phyloP scores from a whole-genome alignment of 2,329 filamentous ascomycete genomes.

The Fusarium tupiense region DNA sequence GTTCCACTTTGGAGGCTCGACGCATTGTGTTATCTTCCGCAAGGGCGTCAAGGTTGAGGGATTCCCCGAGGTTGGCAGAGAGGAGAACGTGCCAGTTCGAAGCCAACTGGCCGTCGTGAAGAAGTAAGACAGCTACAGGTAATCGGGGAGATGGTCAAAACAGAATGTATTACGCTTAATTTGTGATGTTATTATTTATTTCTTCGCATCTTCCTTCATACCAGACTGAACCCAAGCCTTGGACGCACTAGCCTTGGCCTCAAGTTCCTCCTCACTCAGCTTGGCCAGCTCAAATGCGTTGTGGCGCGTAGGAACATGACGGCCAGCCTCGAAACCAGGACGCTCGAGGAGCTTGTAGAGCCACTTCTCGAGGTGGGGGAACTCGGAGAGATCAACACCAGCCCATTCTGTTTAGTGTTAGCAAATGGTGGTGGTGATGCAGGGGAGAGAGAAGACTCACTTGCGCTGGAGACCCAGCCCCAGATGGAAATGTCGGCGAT shows the following conservation, averaged over 20 bases:
- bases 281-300: conserved; percentile 63
- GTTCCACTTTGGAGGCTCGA: conserved; percentile 83
- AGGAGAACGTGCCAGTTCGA: conserved; percentile 53
- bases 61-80: conserved; percentile 48
- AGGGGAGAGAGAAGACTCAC: conserved; percentile 46
- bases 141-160: not conserved
- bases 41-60: conserved; percentile 60
- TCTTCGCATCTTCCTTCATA: conserved; percentile 74
- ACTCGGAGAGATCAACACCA: conserved; percentile 72
- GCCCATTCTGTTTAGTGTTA: conserved; percentile 48
- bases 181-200: conserved; percentile 40
- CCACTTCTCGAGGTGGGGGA: conserved; percentile 81
- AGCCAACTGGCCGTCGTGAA: conserved; percentile 49
- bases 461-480: conserved; percentile 74
- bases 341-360: conserved; percentile 74
- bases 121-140: not conserved
- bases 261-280: conserved; percentile 62
- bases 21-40: conserved; percentile 74
- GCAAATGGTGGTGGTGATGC: not conserved
- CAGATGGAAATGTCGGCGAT: conserved; percentile 84
- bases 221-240: conserved; percentile 73
- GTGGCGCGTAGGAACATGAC: conserved; percentile 75
- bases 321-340: conserved; percentile 78
- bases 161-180: conserved; percentile 1
- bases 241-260: conserved; percentile 63